Evolutionary conservation across 495 filamentous ascomycete genomes (phyloP), one percentile per base, ranked within the genome.

Genomic region (Acidomyces sp.): DNA sequence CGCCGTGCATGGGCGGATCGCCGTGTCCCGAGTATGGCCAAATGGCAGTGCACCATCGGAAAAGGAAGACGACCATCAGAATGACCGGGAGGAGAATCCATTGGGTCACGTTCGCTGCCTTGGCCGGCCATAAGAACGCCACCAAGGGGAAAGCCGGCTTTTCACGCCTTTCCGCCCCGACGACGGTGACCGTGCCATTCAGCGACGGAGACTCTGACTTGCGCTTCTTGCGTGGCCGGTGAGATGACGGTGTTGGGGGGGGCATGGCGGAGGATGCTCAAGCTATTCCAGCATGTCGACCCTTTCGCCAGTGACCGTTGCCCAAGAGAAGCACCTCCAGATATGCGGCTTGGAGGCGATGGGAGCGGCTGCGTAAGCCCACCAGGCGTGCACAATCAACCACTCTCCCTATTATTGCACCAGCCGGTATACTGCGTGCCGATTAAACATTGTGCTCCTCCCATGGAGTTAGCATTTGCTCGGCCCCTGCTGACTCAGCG

Each of bases 11-110:
- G 12, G 90, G 90, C 3, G 85, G 85, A 28, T 75, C 74, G 46
- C 78, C 62, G 47, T 77, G 82, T 34, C 86, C 85, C 47, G 90
- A 97, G 59, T 97, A 95, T 31, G 84, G 81, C 78, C 90, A 95
- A 4, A 96, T 60, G 13, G 83, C 82, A 30, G 85, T 80, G 30
- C 82, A 79, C 90, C 90, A 96, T 37, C 90, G 68, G 59, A 93
- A 93, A 16, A 97, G 72, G 41, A 86, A 83, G n/a, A 75, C 84
- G 11, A 69, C 71, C 83, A 95, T 94, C 22, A 96, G 62, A 3
- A 92, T 78, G 41, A 90, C 61, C 0, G 90, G 85, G 11, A 97
- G 64, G 11, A 84, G 70, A 45, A 93, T 73, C 92, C 90, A 97
- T 85, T 90, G 83, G 18, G 88, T 93, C 13, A 79, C 72, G 9